Conservation (phyloP, 768 basidiomycete species). For the Tremella mesenterica region DNA sequence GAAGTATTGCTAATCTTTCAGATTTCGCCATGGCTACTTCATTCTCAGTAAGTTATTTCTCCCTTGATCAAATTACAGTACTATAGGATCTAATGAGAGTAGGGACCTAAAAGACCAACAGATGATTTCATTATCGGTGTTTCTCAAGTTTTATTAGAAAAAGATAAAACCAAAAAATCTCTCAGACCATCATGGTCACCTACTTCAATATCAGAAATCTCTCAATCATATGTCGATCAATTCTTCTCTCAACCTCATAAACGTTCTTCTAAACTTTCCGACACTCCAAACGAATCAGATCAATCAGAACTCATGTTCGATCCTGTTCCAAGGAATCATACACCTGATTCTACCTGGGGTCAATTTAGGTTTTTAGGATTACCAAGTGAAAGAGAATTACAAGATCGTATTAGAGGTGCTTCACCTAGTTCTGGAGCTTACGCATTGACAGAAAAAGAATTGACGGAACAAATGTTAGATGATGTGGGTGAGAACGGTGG, state of each 20-base stretch:
- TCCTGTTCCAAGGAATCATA: no score
- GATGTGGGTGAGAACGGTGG: constrained; percentile 53
- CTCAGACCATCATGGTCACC: constrained; percentile 60
- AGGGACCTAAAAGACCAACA: constrained; percentile 24
- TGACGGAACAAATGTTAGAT: constrained; percentile 54
- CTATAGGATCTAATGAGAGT: no score
- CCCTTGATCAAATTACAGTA: no score
- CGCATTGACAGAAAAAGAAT: constrained; percentile 56
- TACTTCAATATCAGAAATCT: constrained; percentile 51
- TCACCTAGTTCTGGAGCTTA: constrained; percentile 57
- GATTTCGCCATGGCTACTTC: constrained; percentile 77
- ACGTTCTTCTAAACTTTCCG: constrained; percentile 10
- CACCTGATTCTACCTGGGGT: constrained; percentile 43
- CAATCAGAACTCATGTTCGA: constrained; percentile 13
- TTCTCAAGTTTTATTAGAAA: constrained; percentile 56
- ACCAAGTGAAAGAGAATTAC: constrained; percentile 69
- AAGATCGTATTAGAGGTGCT: constrained; percentile 57
- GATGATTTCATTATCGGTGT: constrained; percentile 76
- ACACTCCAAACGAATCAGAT: not conserved
- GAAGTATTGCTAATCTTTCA: not conserved
- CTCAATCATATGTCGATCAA: constrained; percentile 51
- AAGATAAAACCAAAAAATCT: constrained; percentile 39
- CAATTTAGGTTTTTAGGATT: constrained; percentile 51
- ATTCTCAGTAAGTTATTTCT: no score
- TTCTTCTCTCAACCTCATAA: constrained; percentile 64